Base-by-base conservation (phyloP, 129 eudicot species). In the Erigeron canadensis region DNA sequence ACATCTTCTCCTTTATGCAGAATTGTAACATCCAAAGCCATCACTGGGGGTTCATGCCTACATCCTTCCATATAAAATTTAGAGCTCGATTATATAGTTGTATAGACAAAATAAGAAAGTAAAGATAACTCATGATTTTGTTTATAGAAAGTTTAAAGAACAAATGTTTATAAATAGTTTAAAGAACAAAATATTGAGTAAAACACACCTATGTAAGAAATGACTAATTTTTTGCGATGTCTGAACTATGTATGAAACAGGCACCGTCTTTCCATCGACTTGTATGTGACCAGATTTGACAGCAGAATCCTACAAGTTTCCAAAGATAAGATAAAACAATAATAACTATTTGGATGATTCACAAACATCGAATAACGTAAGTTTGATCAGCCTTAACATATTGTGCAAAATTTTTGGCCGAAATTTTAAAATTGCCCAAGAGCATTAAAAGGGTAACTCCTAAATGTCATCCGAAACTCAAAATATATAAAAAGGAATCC, bases 41-140 rank as follows among this genome's bases (percentile, higher is more conserved):
- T 85, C 38, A 93, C 98, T 5, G 96, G 98, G 1, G 98, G 98
- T 84, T 93, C 98, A 82, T 89, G 98, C 93, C 98, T 93, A 80
- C 74, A 85, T 60, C 67, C 82, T 81, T 71, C 78, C 73, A 57
- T 12, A 69, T 37, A 81, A 46, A 81, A 70, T 71, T 63, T 77
- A 75, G 43, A 63, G 80, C 69, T 77, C 42, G 47, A 77, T 77
- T 78, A 76, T 65, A 57, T 7, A 60, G 54, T 41, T 5, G 48
- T 19, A 71, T 23, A n/a, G 38, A 2, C 34, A 63, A 60, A 46
- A 45, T 58, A 46, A 69, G 62, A 37, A 53, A 23, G 1, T 57
- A 9, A 56, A 56, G 72, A 23, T 45, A 66, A 42, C 57, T 67
- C 46, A 39, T n/a, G 18, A 10, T 7, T 43, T 15, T 55, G 21